Base-by-base conservation (phyloP, 202 grass and related monocot species). In the Brachypodium distachyon region DNA sequence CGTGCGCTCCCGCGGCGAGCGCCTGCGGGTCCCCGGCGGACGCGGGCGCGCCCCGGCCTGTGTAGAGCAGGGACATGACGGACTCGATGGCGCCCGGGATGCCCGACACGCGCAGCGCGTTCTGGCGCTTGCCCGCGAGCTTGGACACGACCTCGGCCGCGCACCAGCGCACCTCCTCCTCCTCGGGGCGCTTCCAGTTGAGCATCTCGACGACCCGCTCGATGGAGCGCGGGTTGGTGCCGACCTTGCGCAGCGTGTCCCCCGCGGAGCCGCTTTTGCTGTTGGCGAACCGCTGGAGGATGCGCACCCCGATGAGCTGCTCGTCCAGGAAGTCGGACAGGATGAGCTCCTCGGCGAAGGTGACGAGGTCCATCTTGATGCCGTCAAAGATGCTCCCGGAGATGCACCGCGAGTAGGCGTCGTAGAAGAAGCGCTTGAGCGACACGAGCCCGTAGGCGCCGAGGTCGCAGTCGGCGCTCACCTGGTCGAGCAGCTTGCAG, bases 1-100 rank as follows among this genome's bases (percentile, higher is more conserved):
- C 60, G 3, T 18, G 46, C 56, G 9, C 18, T 3, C 62, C 68
- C 22, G 37, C 1, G 27, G 16, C 11, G 70, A 4, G 16, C 2
- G 38, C 26, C 18, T 17, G 3, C 18, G 19, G 12, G 28, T 76
- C 28, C 29, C 2, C 17, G 3, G 9, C 1, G 57, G 41, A 61
- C 7, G 55, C 10, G 3, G 22, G 59, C 0, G 67, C 55, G 18
- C 41, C 28, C 19, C 38, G 5, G 79, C 73, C 78, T 9, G 37
- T 74, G 58, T 89, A 32, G 43, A 86, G 77, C 18, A 92, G 31
- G 3, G 90, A 92, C 46, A 84, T 82, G 55, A 92, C 41, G 0
- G 89, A 84, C 32, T 91, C 82, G 59, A 91, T 81, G n/a, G 85
- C 78, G 12, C 85, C 89, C 3, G 80, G 76, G 39, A 92, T 86